Evolutionary conservation across 805 yeast species (phyloP), one percentile per base, ranked within the genome.

Genomic region (Jamesozyma jinghongensis): DNA sequence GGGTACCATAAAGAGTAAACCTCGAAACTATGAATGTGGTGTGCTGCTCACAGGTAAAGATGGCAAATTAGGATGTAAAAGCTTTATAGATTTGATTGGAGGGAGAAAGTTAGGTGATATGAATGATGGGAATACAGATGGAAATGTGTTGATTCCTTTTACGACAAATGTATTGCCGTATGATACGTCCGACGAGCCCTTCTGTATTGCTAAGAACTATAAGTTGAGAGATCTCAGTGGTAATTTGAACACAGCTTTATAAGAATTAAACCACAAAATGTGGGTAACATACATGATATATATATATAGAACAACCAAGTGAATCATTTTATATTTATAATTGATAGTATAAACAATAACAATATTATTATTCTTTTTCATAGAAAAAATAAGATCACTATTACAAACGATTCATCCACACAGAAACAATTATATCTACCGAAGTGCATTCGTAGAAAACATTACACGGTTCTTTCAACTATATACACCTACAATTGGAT

Each of bases 21-120:
- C 68, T n/a, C 51, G 57, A 10, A 54, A 75, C 67, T 78, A 65
- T 56, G 85, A 79, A 52, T 68, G 70, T 1, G 84, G 84, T 1
- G 68, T 79, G 0, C 51, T 79, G 20, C 45, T 75, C 3, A 64
- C 61, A 19, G 65, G 68, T 1, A 32, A 36, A 2, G 39, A 34
- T 19, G 32, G 37, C 4, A 19, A 22, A 19, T 20, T 56, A 12
- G 25, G 17, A 4, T 50, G 57, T 40, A 40, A 34, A n/a, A 55
- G 57, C 27, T 53, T 52, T 33, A 36, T 34, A 12, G 52, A 51
- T 28, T 42, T 48, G 5, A 45, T 53, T 7, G 41, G 40, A n/a
- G 28, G 29, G 13, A 37, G 29, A n/a, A 30, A 37, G 17, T 34
- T 20, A 32, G 5, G 20, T 12, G 19, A 33, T 2, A 26, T 35